Conservation (phyloP, 2,329 filamentous ascomycete genomes). For the Phaeoacremonium minimum region DNA sequence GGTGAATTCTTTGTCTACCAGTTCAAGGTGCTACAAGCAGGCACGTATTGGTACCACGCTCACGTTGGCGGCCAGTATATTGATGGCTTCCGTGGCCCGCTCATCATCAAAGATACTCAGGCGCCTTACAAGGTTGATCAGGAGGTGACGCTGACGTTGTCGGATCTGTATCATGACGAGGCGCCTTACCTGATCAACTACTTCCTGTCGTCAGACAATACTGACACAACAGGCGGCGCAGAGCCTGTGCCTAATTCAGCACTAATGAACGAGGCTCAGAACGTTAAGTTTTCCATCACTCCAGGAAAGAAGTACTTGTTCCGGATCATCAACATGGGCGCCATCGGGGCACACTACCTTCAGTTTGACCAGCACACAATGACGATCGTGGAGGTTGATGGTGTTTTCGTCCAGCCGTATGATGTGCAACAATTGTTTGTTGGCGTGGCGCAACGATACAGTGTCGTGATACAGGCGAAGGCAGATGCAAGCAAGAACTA, state of each 20-base stretch:
- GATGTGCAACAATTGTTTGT: constrained; percentile 62
- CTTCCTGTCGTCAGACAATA: constrained; percentile 37
- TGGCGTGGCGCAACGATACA: constrained; percentile 61
- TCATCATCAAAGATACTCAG: constrained; percentile 60
- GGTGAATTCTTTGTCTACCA: constrained; percentile 64
- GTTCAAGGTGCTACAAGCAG: constrained; percentile 64
- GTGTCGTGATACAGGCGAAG: constrained; percentile 59
- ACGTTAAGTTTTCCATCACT: constrained; percentile 52
- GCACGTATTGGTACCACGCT: constrained; percentile 77
- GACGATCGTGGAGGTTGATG: constrained; percentile 68
- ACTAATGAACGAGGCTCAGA: constrained; percentile 66
- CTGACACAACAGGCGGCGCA: constrained; percentile 49
- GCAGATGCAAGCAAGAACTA: constrained; percentile 59
- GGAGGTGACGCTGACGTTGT: constrained; percentile 60
- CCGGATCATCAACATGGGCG: constrained; percentile 69
- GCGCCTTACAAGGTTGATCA: constrained; percentile 58
- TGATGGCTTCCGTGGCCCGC: constrained; percentile 60
- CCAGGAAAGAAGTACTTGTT: constrained; percentile 70
- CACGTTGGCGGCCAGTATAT: constrained; percentile 65
- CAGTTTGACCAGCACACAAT: constrained; percentile 66
- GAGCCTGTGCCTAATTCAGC: constrained; percentile 65
- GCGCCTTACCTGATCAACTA: constrained; percentile 38
- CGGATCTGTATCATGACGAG: constrained; percentile 66
- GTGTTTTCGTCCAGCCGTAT: constrained; percentile 58
- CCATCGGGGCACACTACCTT: constrained; percentile 62